Percentiles rank a stretch among this genome's conserved stretches.
These are phyloP conservation scores for Scytalidium lignicola DNA, from an alignment of 2,329 filamentous ascomycete species.

Conservation along the genomic window DNA sequence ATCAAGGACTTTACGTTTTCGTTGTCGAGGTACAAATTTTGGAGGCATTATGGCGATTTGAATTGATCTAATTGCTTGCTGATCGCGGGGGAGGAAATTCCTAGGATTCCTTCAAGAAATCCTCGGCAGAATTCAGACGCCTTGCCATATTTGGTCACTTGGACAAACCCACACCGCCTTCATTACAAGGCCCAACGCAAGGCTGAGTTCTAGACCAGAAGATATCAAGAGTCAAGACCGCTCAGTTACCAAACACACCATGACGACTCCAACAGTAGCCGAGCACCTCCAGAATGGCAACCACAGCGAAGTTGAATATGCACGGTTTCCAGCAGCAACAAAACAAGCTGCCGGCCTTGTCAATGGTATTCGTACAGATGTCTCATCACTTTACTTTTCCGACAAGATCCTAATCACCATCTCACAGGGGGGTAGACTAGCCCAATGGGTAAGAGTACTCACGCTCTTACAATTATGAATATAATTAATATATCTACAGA, in stretches of 20 bases:
- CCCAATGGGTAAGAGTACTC: conserved; percentile 74
- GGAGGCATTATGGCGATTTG: conserved; percentile 14
- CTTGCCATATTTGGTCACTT: conserved; percentile 1
- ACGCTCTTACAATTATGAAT: conserved; percentile 8
- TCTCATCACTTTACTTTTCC: conserved; percentile 67
- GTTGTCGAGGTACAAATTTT: conserved; percentile 57
- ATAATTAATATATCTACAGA: conserved; percentile 36
- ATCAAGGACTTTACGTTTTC: conserved; percentile 65
- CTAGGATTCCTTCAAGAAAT: neutral
- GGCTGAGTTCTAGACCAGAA: conserved; percentile 7
- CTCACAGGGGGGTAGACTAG: conserved; percentile 76
- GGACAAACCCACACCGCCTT: neutral
- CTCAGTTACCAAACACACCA: conserved; percentile 1
- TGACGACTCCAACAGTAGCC: conserved; percentile 12
- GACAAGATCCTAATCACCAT: conserved; percentile 91
- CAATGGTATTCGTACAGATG: conserved; percentile 65
- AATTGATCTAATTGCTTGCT: neutral
- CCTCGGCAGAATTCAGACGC: conserved; percentile 2
- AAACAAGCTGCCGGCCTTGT: conserved; percentile 52
- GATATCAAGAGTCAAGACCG: no score
- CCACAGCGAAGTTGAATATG: conserved; percentile 10
- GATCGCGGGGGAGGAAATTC: neutral
- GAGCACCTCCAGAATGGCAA: conserved; percentile 7
- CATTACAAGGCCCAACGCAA: conserved; percentile 10
- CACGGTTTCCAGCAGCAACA: conserved; percentile 22